Evolutionary conservation across 2,329 filamentous ascomycete genomes (phyloP), one percentile per base, ranked within the genome.

Genomic region (Claviceps lovelessii): DNA sequence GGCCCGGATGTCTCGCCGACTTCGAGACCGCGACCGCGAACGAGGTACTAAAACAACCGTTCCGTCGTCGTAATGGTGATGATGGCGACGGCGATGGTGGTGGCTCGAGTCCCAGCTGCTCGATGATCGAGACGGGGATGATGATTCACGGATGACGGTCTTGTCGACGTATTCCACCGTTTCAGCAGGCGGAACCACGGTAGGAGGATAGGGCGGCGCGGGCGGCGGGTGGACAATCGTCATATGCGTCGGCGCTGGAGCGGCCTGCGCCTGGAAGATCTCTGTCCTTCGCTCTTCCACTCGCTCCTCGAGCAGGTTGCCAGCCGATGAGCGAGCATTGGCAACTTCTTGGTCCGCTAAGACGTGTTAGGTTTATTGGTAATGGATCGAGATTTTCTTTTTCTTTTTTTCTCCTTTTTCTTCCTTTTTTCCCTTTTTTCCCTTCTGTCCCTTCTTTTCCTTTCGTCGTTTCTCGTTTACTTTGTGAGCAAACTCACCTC

Each of bases 1-100:
- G 37, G 81, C 76, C 51, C 82, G 79, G 60, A 93, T 83, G 10
- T 88, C 83, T 19, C 81, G 76, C 46, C 84, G 79, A 7, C 70
- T 66, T 57, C 71, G 70, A 2, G 73, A 74, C 1, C 68, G 67
- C 5, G 71, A 73, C 23, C 66, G 73, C 48, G 74, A 68, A 7
- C 70, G 63, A 13, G 76, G 61, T 2, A 72, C 72, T 4, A 78
- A 62, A 9, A 75, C 64, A 3, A 66, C 55, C 1, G 65, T 63
- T 2, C 62, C 62, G 6, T 62, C 62, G 17, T 62, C 58, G 15
- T 64, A 55, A 23, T 64, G 60, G n/a, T 63, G 59, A 41, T 63
- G 58, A 42, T 66, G 62, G 51, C 65, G 65, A 29, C 65, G 65
- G 28, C 64, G 62, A 44, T 64, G 64, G 28, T 59, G 37, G 61